Evolutionary conservation across 2,329 filamentous ascomycete species (phyloP).

Genomic region (Trichoderma endophyticum): DNA sequence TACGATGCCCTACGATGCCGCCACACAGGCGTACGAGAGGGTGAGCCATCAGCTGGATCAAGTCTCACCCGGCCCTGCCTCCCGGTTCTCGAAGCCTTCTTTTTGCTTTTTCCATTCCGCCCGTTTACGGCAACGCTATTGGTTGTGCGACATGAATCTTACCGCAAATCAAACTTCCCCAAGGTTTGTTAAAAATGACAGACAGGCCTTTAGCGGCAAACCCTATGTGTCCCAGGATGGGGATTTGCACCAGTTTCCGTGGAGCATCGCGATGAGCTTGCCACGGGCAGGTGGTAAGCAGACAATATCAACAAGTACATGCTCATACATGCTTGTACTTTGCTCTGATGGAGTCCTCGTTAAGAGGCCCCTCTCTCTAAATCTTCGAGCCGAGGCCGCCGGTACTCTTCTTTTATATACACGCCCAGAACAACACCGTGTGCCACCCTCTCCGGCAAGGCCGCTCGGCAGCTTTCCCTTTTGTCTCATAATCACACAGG

Average conservation of each 20-base stretch:
- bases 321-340: conserved; percentile 5
- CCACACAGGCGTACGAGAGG: not conserved
- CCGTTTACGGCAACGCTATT: not conserved
- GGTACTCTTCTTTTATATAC: conserved; percentile 15
- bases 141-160: not conserved
- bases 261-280: not conserved
- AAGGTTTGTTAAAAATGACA: conserved; percentile 10
- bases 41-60: not conserved
- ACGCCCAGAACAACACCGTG: conserved; percentile 1
- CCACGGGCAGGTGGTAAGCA: conserved; percentile 11
- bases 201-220: conserved; percentile 2
- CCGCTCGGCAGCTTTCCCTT: conserved; percentile 10
- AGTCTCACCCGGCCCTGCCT: conserved; percentile 1
- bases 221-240: not conserved
- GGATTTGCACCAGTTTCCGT: not conserved
- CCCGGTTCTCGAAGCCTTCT: conserved; percentile 15
- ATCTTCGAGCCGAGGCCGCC: conserved; percentile 7
- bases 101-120: not conserved
- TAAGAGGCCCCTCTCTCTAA: not conserved
- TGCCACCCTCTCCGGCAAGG: conserved; percentile 7
- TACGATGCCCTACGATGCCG: conserved; percentile 9
- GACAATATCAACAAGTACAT: conserved; percentile 9
- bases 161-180: conserved; percentile 8
- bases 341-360: conserved; percentile 5
- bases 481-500: not conserved